Conservation (phyloP, 306 rosid species). For the Vicia villosa region DNA sequence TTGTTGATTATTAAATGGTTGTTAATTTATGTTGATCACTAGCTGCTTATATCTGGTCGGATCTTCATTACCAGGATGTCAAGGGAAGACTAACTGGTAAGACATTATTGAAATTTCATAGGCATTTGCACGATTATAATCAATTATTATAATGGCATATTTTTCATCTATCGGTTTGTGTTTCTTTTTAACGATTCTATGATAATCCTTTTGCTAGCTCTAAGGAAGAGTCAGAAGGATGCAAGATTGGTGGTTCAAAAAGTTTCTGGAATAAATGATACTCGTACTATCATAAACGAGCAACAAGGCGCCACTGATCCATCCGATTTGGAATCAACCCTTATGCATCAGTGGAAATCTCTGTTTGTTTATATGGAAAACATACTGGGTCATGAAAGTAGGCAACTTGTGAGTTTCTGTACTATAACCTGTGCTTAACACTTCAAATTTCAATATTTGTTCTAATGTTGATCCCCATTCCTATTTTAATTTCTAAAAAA, state of each 20-base stretch:
- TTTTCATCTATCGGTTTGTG: neutral
- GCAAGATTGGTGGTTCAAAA: constrained; percentile 61
- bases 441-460: constrained; percentile 2
- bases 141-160: neutral
- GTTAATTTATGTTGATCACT: constrained; percentile 31
- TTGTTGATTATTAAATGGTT: constrained; percentile 29
- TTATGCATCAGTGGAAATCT: constrained; percentile 79
- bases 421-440: neutral
- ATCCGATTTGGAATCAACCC: constrained; percentile 57
- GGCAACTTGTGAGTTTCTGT: constrained; percentile 70
- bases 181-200: neutral
- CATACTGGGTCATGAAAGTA: constrained; percentile 58
- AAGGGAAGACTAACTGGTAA: constrained; percentile 82
- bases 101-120: constrained; percentile 17
- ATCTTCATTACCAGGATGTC: constrained; percentile 88
- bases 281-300: constrained; percentile 31
- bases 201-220: constrained; percentile 45
- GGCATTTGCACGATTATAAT: neutral
- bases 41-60: constrained; percentile 88
- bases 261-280: constrained; percentile 54
- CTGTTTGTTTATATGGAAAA: constrained; percentile 79
- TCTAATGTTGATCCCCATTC: constrained; percentile 6
- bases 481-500: neutral
- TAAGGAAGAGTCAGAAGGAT: constrained; percentile 86
- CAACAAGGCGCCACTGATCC: constrained; percentile 44